Conservation (phyloP, 1,139 yeast genomes). For the Sugiyamaella castrensis region DNA sequence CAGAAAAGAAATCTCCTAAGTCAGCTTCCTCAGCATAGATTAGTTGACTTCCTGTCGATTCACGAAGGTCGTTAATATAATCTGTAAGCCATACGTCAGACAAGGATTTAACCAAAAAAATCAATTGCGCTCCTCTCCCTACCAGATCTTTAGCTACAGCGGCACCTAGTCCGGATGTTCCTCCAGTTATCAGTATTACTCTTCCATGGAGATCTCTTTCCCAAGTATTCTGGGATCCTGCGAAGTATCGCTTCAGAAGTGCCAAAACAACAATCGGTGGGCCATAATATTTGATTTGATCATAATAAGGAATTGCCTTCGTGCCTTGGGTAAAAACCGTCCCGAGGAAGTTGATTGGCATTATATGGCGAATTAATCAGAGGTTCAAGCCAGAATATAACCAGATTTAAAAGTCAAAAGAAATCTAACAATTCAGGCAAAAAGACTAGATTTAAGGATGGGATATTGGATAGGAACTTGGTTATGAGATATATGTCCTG, state of each 20-base stretch:
- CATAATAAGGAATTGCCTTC: slow-evolving; percentile 70
- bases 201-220: slow-evolving; percentile 89
- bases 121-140: slow-evolving; percentile 76
- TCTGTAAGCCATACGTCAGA: slow-evolving; percentile 80
- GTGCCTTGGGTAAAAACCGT: slow-evolving; percentile 69
- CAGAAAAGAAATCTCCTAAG: slow-evolving; percentile 64
- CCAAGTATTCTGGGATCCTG: slow-evolving; percentile 82
- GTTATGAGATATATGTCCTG: not conserved
- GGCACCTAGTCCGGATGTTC: slow-evolving; percentile 89
- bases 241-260: slow-evolving; percentile 64
- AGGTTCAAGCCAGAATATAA: not conserved
- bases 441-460: not conserved
- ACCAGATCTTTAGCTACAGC: slow-evolving; percentile 74
- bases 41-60: slow-evolving; percentile 62
- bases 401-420: not conserved
- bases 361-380: slow-evolving; percentile 29
- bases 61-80: slow-evolving; percentile 73
- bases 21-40: slow-evolving; percentile 90
- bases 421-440: not conserved
- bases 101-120: slow-evolving; percentile 51
- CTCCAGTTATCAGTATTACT: slow-evolving; percentile 77
- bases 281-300: slow-evolving; percentile 50
- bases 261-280: slow-evolving; percentile 51
- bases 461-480: not conserved
- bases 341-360: slow-evolving; percentile 83